Evolutionary conservation across 1,139 yeast species (phyloP).

Genomic region (Chernovozyma aurita): DNA sequence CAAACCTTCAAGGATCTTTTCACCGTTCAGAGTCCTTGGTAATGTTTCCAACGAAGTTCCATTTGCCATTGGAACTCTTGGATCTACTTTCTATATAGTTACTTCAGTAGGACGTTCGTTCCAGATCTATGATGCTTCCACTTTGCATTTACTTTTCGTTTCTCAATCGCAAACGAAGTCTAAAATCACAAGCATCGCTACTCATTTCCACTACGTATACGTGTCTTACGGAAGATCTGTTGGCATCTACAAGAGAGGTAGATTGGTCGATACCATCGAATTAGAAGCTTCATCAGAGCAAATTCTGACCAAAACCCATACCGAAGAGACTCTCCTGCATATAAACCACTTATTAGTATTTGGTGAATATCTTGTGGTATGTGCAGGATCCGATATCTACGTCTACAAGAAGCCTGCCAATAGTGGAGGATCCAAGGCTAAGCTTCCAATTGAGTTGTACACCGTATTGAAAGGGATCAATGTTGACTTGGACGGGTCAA

Average conservation of each 20-base stretch:
- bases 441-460: constrained; percentile 60
- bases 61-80: constrained; percentile 83
- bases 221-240: constrained; percentile 71
- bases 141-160: constrained; percentile 79
- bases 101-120: constrained; percentile 88
- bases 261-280: constrained; percentile 52
- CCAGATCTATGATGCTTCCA: constrained; percentile 91
- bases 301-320: no score
- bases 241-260: constrained; percentile 83
- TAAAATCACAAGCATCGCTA: constrained; percentile 65
- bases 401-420: constrained; percentile 44
- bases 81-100: constrained; percentile 80
- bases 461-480: constrained; percentile 53
- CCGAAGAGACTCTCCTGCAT: constrained; percentile 14
- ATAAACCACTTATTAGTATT: constrained; percentile 57
- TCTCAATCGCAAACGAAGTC: constrained; percentile 73
- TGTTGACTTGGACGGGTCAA: constrained; percentile 58
- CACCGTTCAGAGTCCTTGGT: constrained; percentile 51
- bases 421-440: constrained; percentile 25
- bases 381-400: constrained; percentile 48
- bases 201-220: constrained; percentile 82
- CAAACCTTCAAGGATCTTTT: constrained; percentile 32
- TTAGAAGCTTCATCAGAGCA: constrained; percentile 23
- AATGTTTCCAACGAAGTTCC: constrained; percentile 77
- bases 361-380: constrained; percentile 74